Conservation (phyloP, 2,329 filamentous ascomycete species). For the Macrophomina pseudophaseolina region DNA sequence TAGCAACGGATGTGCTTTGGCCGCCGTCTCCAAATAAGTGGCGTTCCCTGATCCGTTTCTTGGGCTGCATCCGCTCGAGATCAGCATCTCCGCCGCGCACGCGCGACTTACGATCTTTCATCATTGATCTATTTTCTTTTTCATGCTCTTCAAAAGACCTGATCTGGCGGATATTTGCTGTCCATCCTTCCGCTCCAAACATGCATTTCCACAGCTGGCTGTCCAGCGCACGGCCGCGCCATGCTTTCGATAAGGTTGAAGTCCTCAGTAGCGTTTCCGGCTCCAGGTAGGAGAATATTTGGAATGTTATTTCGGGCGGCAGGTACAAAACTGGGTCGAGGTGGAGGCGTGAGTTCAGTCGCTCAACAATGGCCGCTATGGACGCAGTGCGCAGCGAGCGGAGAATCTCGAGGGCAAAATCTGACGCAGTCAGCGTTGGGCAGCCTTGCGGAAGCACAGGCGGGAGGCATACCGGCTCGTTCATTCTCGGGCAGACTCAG, state of each 20-base stretch:
- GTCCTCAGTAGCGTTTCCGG: slow-evolving; percentile 79
- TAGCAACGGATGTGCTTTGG: background rate
- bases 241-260: slow-evolving; percentile 77
- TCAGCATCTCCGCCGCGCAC: slow-evolving; percentile 24
- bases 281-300: slow-evolving; percentile 86
- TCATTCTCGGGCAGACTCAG: slow-evolving; percentile 59
- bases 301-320: slow-evolving; percentile 87
- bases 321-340: slow-evolving; percentile 89
- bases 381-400: slow-evolving; percentile 78
- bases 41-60: slow-evolving; percentile 57
- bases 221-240: slow-evolving; percentile 82
- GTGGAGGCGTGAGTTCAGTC: slow-evolving; percentile 81
- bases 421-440: slow-evolving; percentile 51
- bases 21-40: slow-evolving; percentile 44
- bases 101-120: slow-evolving; percentile 52
- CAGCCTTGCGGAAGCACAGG: slow-evolving; percentile 16
- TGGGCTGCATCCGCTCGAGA: slow-evolving; percentile 49
- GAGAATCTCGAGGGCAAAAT: slow-evolving; percentile 79
- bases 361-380: slow-evolving; percentile 79
- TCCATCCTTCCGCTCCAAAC: slow-evolving; percentile 88
- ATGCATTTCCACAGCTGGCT: slow-evolving; percentile 83
- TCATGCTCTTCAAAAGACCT: slow-evolving; percentile 66
- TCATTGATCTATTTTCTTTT: slow-evolving; percentile 45
- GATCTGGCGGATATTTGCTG: slow-evolving; percentile 69
- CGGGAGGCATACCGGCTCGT: slow-evolving; percentile 56